Base-by-base conservation (phyloP, 768 basidiomycete species). In the Macrolepiota albuminosa region DNA sequence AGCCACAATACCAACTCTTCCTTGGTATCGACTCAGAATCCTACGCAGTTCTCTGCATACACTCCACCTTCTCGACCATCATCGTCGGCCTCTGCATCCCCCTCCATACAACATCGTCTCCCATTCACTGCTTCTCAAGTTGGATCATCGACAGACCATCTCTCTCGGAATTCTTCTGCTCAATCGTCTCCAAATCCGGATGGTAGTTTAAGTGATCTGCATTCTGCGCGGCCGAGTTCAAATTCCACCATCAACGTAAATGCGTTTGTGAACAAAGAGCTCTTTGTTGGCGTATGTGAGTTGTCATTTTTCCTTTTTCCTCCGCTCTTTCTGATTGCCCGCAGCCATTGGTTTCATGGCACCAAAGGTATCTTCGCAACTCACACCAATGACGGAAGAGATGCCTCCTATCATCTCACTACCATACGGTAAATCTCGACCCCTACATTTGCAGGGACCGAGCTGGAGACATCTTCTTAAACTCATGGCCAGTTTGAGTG, bases 341-440 rank as follows among this genome's bases (percentile, higher is more conserved):
- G 36, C 62, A 92, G 91, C 89, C 14, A 78, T 91, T 62, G 87
- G 88, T 3, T 91, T 91, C 66, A 69, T 71, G 48, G 71, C 79
- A 34, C 89, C 91, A 0, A 71, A 76, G 1, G 83, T 91, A 56
- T 77, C 81, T 9, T 65, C 75, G 0, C 69, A 74, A 37, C 66
- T 81, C n/a, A 56, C 70, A 13, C 78, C 81, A 1, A 82, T 87
- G 81, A 61, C 71, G 43, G 78, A 74, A 16, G 66, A 78, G 3
- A 81, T 93, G 73, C 91, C 91, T 5, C 85, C 87, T 62, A 80
- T 89, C 46, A 84, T 93, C n/a, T 81, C 84, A 5, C 74, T 93
- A 57, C 88, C 88, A 6, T 87, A 86, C 67, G 87, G 85, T 6
- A 82, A 81, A 61, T 83, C 79, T 48, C 83, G 86, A 13, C 80